Base-by-base conservation (phyloP, 1,284 basidiomycete species). In the Trichosporon sp. region DNA sequence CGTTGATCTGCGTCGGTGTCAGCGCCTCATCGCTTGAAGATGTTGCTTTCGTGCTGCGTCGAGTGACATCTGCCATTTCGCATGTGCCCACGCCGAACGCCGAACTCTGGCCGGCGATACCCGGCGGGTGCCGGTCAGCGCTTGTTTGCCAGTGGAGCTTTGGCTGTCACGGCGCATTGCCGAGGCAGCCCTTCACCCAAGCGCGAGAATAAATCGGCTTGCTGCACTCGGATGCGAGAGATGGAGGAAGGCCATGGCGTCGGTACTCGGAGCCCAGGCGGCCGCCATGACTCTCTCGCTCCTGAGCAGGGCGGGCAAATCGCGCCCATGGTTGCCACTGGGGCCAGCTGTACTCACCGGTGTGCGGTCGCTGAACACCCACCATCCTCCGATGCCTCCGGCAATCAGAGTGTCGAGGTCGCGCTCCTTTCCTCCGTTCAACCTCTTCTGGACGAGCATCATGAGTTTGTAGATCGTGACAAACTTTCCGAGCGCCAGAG, bases 401-500 rank as follows among this genome's bases (percentile, higher is more conserved):
- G 96, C 95, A 32, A 98, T 86, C 78, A 99, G 94, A n/a, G 92
- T 92, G 81, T 98, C 95, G 7, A 87, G 83, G 68, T 86, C 87
- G 23, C 90, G 86, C 77, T 91, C 88, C 83, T 95, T 96, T 9
- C 92, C 93, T 15, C 89, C 88, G 80, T 92, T 93, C 56, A 88
- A 78, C 78, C 87, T 90, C 82, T 88, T 90, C 85, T 98, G 93
- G 5, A 95, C 75, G 47, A 98, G 84, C 64, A 97, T 82, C 53
- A 93, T 80, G 5, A 89, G 84, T 86, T 99, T 99, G 89, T 98
- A 99, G 42, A 98, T 83, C 15, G 93, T 87, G 21, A 96, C 95
- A 78, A 98, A 99, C 83, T 92, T 93, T 53, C 92, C 92, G 53
- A 99, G 88, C 80, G 95, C 95, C 69, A 91, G 60, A 2, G 83